Conservation (phyloP, 805 yeast genomes). For the Hagleromyces aurorensis region DNA sequence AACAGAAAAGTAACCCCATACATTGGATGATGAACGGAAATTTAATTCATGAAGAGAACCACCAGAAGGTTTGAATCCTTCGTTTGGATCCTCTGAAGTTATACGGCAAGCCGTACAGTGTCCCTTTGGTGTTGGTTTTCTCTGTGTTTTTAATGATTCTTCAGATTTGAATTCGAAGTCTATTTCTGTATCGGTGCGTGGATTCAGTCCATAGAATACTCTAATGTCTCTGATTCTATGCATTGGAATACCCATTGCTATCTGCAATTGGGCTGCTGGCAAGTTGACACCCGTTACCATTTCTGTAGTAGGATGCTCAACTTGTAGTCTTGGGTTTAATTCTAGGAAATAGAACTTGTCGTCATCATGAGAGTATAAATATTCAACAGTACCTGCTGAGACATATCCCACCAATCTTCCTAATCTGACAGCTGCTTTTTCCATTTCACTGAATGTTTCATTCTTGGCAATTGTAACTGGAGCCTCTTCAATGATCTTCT, state of each 20-base stretch:
- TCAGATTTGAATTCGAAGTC: constrained; percentile 82
- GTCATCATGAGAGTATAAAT: constrained; percentile 87
- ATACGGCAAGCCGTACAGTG: constrained; percentile 99
- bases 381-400: constrained; percentile 98
- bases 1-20: constrained; percentile 99
- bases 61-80: constrained; percentile 97
- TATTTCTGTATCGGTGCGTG: constrained; percentile 81
- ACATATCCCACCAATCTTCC: constrained; percentile 97
- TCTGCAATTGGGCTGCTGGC: constrained; percentile 97
- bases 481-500: constrained; percentile 97
- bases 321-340: constrained; percentile 97
- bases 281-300: constrained; percentile 98
- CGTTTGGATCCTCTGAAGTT: constrained; percentile 98
- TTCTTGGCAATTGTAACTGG: constrained; percentile 92
- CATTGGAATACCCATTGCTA: constrained; percentile 99
- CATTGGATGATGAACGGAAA: constrained; percentile 94
- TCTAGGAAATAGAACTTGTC: constrained; percentile 94
- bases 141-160: constrained; percentile 66
- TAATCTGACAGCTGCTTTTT: constrained; percentile 92
- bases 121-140: constrained; percentile 93
- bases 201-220: constrained; percentile 89
- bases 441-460: constrained; percentile 86
- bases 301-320: constrained; percentile 99
- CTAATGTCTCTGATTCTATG: constrained; percentile 92
- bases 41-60: constrained; percentile 95